Evolutionary conservation across 306 rosid genomes (phyloP), one percentile per base, ranked within the genome.

Genomic region (Alnus glutinosa): DNA sequence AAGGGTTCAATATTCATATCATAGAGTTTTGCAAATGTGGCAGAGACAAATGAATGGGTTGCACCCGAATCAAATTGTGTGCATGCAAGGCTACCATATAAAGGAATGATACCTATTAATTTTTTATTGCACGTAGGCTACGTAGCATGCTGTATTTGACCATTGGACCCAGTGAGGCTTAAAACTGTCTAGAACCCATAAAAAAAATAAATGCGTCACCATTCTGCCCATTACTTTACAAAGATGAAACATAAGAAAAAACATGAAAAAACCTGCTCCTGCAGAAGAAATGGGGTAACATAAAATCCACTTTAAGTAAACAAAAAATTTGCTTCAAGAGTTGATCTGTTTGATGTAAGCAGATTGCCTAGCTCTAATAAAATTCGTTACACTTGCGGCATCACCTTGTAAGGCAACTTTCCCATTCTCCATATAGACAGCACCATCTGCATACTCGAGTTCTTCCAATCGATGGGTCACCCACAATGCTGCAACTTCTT

Each of bases 381-480:
- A 91, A 77, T 79, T 82, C 81, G 63, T 81, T 66, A 91, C 76
- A 80, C 75, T 88, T 30, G 87, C 46, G 0, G 83, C 90, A 77
- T 88, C 90, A 42, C 96, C 96, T 55, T 82, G 86, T 89, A 70
- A 77, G 55, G 87, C 87, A 69, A 93, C 90, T 81, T 83, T 80
- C 80, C 97, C 97, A 12, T 89, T 91, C 77, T 93, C 97, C 97
- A 93, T 91, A 86, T 91, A 93, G 71, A 93, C 80, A 78, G 94
- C 96, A 59, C 97, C 97, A 80, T 93, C 97, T 15, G 97, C 96
- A 83, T 88, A 83, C 51, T 84, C 87, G 15, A 91, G 94, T 83
- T 93, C 97, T 88, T 93, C 98, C 75, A 91, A 84, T 75, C 98
- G 97, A 89, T 93, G 97, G 44, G 93, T 93, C 58, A 93, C 98